Evolutionary conservation across 2,329 filamentous ascomycete genomes (phyloP).

Genomic region (Emergomyces orientalis): DNA sequence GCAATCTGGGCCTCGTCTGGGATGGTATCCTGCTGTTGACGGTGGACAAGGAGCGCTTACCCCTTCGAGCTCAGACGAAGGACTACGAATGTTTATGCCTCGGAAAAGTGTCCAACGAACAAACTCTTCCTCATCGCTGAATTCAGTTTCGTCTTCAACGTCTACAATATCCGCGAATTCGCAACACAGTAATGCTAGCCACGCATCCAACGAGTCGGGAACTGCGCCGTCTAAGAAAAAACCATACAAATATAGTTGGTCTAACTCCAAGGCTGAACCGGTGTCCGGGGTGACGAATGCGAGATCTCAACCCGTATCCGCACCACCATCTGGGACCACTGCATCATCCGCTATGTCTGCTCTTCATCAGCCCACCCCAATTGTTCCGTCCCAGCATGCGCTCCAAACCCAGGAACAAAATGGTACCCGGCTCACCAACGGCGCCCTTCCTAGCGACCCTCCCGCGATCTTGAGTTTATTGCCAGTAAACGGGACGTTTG

Average conservation of each 20-base stretch:
- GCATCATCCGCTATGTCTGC: constrained; percentile 55
- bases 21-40: constrained; percentile 51
- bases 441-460: constrained; percentile 43
- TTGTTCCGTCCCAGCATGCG: constrained; percentile 61
- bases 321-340: constrained; percentile 48
- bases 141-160: constrained; percentile 52
- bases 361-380: constrained; percentile 52
- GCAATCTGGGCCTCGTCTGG: constrained; percentile 51
- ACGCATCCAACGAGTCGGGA: constrained; percentile 28
- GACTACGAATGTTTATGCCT: constrained; percentile 78
- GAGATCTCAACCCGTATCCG: constrained; percentile 52
- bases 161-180: constrained; percentile 28
- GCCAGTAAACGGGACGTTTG: constrained; percentile 92
- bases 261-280: constrained; percentile 55
- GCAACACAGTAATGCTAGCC: constrained; percentile 32
- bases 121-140: constrained; percentile 81
- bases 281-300: constrained; percentile 54
- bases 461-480: constrained; percentile 75
- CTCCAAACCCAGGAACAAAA: constrained; percentile 54
- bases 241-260: constrained; percentile 49
- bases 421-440: constrained; percentile 40
- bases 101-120: constrained; percentile 78
- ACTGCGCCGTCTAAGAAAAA: constrained; percentile 40
- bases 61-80: constrained; percentile 74
- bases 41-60: constrained; percentile 51